A percentile compares a stretch with the other conserved stretches of the same genome.
Conservation (phyloP, 1,284 basidiomycete species). For the Puccinia horiana region DNA sequence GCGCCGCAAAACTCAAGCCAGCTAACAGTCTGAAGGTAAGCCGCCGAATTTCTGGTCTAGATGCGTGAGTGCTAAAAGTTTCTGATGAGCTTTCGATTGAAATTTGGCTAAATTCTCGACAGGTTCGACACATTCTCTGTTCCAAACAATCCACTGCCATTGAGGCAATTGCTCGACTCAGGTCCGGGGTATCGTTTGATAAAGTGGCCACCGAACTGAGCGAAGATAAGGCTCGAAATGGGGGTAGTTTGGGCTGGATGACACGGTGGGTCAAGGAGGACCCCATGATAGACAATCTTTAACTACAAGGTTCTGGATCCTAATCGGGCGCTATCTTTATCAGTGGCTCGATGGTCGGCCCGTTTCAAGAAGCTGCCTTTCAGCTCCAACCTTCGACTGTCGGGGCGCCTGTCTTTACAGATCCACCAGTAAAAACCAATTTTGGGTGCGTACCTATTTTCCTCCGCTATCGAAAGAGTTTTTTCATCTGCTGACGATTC, state of each 20-base stretch:
- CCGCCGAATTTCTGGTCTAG: neutral
- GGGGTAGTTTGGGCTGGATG: constrained; percentile 82
- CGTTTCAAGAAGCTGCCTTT: constrained; percentile 81
- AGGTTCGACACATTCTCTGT: constrained; percentile 75
- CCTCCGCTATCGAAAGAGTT: too few relatives aligned
- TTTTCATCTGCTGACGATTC: neutral
- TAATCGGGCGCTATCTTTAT: neutral
- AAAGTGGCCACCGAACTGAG: constrained; percentile 82
- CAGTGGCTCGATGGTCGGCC: constrained; percentile 59
- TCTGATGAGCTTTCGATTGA: neutral
- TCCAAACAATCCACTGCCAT: constrained; percentile 76
- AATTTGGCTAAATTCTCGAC: neutral
- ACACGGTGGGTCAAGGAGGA: constrained; percentile 73
- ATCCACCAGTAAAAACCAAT: constrained; percentile 71
- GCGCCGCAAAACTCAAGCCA: constrained; percentile 63
- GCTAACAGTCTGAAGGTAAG: constrained; percentile 72
- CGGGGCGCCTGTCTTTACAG: constrained; percentile 69
- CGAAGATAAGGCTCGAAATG: constrained; percentile 83
- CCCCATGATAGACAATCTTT: too few relatives aligned
- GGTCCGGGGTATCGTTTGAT: constrained; percentile 76
- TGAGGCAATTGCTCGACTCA: constrained; percentile 74
- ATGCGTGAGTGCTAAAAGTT: too few relatives aligned
- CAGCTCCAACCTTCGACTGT: constrained; percentile 72
- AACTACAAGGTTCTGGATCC: neutral
- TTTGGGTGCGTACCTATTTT: constrained; percentile 14